phyloP scores from a whole-genome alignment of 164 flowering plant species.

The Houttuynia cordata region DNA sequence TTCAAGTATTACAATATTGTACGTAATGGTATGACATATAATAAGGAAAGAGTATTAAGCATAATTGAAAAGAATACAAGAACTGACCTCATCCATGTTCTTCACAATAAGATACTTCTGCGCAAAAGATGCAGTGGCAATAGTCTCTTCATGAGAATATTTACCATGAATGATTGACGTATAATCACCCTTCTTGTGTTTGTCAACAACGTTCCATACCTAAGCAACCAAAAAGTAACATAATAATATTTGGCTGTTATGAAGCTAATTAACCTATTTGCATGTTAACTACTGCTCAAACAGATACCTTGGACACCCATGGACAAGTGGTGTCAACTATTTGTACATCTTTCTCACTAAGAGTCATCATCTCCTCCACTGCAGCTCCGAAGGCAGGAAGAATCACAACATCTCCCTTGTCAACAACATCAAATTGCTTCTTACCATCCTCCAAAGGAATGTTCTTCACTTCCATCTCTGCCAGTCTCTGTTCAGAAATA shows the following conservation, averaged over 20 bases:
- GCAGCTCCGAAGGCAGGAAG: slow-evolving; percentile 99
- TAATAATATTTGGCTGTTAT: not conserved
- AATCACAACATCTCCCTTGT: slow-evolving; percentile 84
- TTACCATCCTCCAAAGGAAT: slow-evolving; percentile 63
- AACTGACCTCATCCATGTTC: slow-evolving; percentile 72
- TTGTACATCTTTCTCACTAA: slow-evolving; percentile 78
- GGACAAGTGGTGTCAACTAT: slow-evolving; percentile 99
- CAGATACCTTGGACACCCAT: slow-evolving; percentile 87
- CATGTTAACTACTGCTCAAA: not conserved
- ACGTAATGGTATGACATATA: no score
- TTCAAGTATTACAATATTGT: not conserved
- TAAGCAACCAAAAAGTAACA: slow-evolving; percentile 7
- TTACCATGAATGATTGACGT: slow-evolving; percentile 98
- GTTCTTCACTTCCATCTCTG: slow-evolving; percentile 76
- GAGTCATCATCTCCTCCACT: slow-evolving; percentile 74
- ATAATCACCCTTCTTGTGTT: slow-evolving; percentile 91
- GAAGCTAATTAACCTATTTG: slow-evolving; percentile 1
- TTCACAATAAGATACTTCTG: slow-evolving; percentile 80
- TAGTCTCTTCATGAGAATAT: slow-evolving; percentile 87
- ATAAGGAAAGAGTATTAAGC: not conserved
- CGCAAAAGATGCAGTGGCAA: slow-evolving; percentile 97
- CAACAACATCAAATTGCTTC: slow-evolving; percentile 77
- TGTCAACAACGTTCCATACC: slow-evolving; percentile 95
- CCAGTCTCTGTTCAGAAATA: slow-evolving; percentile 38
- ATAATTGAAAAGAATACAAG: not conserved